Evolutionary conservation across 805 yeast species (phyloP).

Genomic region (Cyberlindnera saturnus): DNA sequence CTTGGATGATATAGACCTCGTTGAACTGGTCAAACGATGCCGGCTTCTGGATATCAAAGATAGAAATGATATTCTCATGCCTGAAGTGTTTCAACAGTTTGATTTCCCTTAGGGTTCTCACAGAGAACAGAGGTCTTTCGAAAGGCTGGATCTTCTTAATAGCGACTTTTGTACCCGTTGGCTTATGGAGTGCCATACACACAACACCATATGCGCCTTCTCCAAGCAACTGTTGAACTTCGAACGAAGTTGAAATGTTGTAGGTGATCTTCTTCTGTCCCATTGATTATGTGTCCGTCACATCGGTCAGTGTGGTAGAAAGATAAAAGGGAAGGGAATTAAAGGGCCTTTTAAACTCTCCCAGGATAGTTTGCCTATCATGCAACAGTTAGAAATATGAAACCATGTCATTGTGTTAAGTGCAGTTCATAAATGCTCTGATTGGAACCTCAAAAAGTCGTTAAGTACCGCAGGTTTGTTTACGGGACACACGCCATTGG

Average conservation of each 20-base stretch:
- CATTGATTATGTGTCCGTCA: slow-evolving; percentile 1
- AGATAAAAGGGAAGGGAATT: too few relatives aligned
- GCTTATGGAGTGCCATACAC: slow-evolving; percentile 81
- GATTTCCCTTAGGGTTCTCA: slow-evolving; percentile 84
- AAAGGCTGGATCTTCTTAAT: slow-evolving; percentile 93
- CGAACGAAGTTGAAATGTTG: slow-evolving; percentile 83
- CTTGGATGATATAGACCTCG: slow-evolving; percentile 86
- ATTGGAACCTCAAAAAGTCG: too few relatives aligned
- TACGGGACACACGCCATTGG: too few relatives aligned
- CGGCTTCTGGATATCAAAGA: slow-evolving; percentile 87
- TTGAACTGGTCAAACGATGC: slow-evolving; percentile 65
- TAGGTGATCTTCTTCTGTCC: slow-evolving; percentile 44
- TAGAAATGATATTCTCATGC: slow-evolving; percentile 88
- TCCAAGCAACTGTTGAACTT: slow-evolving; percentile 79
- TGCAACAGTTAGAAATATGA: too few relatives aligned
- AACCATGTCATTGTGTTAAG: too few relatives aligned
- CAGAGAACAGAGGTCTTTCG: slow-evolving; percentile 80
- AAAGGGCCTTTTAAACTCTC: too few relatives aligned
- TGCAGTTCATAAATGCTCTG: too few relatives aligned
- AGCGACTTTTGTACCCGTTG: slow-evolving; percentile 86
- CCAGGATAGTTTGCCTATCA: too few relatives aligned
- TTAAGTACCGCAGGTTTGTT: too few relatives aligned
- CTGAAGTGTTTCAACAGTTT: slow-evolving; percentile 84
- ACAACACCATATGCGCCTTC: slow-evolving; percentile 97
- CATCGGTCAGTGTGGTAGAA: not conserved